phyloP scores from a whole-genome alignment of 1,284 basidiomycete genomes.

The Puccinia horiana region DNA sequence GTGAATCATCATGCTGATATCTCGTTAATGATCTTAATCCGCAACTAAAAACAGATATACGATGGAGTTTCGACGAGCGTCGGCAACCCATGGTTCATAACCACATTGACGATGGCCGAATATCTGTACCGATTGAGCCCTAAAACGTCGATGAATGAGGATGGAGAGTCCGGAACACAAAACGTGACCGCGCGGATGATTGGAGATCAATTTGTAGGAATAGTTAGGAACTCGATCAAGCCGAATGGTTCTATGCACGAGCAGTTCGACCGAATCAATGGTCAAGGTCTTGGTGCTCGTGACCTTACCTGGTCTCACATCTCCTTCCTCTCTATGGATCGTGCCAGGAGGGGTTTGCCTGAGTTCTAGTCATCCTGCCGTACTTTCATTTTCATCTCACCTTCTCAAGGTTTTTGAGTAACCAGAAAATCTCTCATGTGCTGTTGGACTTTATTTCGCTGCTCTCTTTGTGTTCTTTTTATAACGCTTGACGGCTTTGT shows the following conservation, averaged over 20 bases:
- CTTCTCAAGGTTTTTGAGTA: too few species aligned
- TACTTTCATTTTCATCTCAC: too few species aligned
- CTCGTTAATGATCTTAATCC: neutral
- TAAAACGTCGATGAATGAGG: neutral
- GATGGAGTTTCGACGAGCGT: constrained; percentile 51
- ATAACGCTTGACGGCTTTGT: too few species aligned
- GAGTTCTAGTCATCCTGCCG: constrained; percentile 44
- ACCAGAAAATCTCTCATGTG: too few species aligned
- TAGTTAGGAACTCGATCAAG: neutral
- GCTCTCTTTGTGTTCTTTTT: too few species aligned
- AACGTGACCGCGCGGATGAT: neutral
- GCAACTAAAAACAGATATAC: constrained; percentile 42
- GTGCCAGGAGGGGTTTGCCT: constrained; percentile 41
- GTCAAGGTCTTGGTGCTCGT: constrained; percentile 53
- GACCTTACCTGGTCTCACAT: constrained; percentile 55
- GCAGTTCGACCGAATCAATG: constrained; percentile 53
- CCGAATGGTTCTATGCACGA: constrained; percentile 54
- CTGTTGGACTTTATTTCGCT: too few species aligned
- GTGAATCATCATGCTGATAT: neutral
- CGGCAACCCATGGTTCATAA: constrained; percentile 53
- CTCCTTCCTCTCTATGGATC: constrained; percentile 51
- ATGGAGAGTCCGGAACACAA: neutral
- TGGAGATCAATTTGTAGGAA: constrained; percentile 25
- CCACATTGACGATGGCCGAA: constrained; percentile 51
- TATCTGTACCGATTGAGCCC: constrained; percentile 47